Evolutionary conservation across 2,329 filamentous ascomycete genomes (phyloP).

Genomic region (Arthrobotrys musiformis): DNA sequence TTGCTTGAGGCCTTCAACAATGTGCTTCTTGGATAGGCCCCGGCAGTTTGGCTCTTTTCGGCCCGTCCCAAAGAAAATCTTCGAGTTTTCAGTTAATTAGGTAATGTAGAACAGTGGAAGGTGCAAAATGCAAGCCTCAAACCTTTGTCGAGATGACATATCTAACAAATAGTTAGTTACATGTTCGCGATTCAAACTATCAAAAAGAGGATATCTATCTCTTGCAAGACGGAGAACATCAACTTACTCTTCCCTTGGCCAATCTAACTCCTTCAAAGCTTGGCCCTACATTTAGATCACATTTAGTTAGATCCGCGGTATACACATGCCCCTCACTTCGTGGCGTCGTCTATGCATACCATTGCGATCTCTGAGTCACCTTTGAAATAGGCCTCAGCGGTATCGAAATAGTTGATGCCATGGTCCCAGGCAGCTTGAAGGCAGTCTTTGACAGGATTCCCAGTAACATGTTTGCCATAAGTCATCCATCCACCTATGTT

Average conservation of each 20-base stretch:
- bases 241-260: constrained; percentile 71
- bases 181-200: background rate
- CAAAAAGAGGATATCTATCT: background rate
- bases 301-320: constrained; percentile 60
- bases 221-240: background rate
- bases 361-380: constrained; percentile 71
- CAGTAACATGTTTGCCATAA: constrained; percentile 60
- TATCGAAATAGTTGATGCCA: constrained; percentile 74
- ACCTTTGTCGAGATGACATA: constrained; percentile 72
- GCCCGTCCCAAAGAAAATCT: constrained; percentile 69
- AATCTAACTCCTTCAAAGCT: constrained; percentile 71
- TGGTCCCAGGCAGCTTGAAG: constrained; percentile 70
- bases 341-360: constrained; percentile 7
- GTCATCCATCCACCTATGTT: constrained; percentile 53
- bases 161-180: constrained; percentile 14
- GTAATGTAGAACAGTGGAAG: constrained; percentile 48
- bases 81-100: constrained; percentile 34
- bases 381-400: constrained; percentile 69
- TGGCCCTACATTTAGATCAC: constrained; percentile 65
- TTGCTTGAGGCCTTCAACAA: constrained; percentile 70
- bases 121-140: constrained; percentile 56
- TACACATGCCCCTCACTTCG: constrained; percentile 60
- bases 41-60: constrained; percentile 70
- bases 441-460: constrained; percentile 60
- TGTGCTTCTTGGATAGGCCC: constrained; percentile 67